phyloP scores from a whole-genome alignment of 2,329 filamentous ascomycete genomes.

The Penicillium olsonii region DNA sequence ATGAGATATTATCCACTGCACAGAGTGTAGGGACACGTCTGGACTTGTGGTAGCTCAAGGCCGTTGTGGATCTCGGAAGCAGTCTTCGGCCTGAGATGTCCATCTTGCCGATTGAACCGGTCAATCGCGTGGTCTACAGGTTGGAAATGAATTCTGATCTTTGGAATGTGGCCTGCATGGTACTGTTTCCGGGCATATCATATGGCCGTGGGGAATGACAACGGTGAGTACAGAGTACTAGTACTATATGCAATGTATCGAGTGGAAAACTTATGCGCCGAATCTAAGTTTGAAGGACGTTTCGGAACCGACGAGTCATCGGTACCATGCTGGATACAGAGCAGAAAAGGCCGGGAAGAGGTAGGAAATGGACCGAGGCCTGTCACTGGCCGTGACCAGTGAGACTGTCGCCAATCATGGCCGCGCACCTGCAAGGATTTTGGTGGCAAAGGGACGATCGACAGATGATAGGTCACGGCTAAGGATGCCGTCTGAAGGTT shows the following conservation, averaged over 20 bases:
- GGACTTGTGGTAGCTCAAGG: neutral
- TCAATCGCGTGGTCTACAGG: neutral
- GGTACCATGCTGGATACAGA: neutral
- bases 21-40: neutral
- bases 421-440: neutral
- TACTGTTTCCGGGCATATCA: too few species aligned
- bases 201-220: neutral
- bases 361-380: neutral
- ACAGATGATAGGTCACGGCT: conserved; percentile 3
- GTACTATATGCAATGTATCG: neutral
- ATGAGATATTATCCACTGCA: conserved; percentile 15
- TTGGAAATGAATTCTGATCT: neutral
- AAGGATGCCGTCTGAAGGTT: neutral
- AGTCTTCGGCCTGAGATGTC: neutral
- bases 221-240: too few species aligned
- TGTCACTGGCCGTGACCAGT: conserved; percentile 17
- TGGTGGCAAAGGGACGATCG: conserved; percentile 9
- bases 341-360: neutral
- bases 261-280: conserved; percentile 3
- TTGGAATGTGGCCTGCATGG: neutral
- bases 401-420: conserved; percentile 7
- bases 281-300: conserved; percentile 7
- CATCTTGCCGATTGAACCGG: conserved; percentile 2
- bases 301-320: conserved; percentile 18
- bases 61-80: conserved; percentile 2